Evolutionary conservation across 2,329 filamentous ascomycete species (phyloP), one percentile per base, ranked within the genome.

Genomic region (Botrytis paeoniae): DNA sequence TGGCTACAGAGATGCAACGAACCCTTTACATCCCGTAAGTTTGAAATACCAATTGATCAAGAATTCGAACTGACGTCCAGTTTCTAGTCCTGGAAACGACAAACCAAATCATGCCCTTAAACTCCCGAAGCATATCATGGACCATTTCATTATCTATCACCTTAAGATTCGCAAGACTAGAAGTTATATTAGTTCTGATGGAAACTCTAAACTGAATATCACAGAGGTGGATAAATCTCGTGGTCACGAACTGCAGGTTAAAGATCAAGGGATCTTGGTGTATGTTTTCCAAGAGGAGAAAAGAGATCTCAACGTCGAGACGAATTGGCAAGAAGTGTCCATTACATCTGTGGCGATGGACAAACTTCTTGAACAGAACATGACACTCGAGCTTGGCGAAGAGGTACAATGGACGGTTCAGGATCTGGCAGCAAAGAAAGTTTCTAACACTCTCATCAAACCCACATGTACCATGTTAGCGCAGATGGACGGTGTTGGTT

Each of bases 1-100:
- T 80, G 54, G 77, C 73, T 2, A 54, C 45, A 4, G 74, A 68
- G 18, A 60, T 81, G 6, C n/a, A 75, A 41, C 32, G 70, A 7
- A 76, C 75, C 20, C 71, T 81, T 5, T 77, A 76, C 66, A 76
- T 81, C 66, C 77, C 76, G 80, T 80, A 74, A 79, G 79, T 66
- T 25, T 35, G 18, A 32, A 54, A 32, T 18, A 76, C 1, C 10
- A 3, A 7, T 22, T 29, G 8, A 22, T 35, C 51, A n/a, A 29
- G 6, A 37, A 45, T 14, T 60, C 22, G 22, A 37, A 39, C n/a
- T 70, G 32, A 29, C 10, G 39, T 60, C 73, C 5, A 32, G 29
- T n/a, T 7, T 70, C 32, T 22, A 74, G 69, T 29, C 32, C 68
- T 41, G 68, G 62, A n/a, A 61, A 71, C 22, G 45, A 43, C 18